phyloP scores from a whole-genome alignment of 2,329 filamentous ascomycete species.

The Sporothrix protearum region DNA sequence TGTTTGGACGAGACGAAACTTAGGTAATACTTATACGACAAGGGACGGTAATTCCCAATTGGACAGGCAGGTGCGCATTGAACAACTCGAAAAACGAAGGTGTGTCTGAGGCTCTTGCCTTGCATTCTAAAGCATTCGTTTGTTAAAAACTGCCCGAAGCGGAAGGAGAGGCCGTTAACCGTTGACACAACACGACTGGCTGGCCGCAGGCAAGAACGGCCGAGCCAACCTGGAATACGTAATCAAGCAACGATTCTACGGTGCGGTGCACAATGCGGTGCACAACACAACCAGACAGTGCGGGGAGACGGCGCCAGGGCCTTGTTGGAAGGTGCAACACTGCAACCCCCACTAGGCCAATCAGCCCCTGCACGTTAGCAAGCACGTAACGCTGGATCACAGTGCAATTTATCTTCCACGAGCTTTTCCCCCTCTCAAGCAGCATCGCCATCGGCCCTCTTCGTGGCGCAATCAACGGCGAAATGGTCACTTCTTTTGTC shows the following conservation, averaged over 20 bases:
- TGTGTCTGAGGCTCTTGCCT: neutral
- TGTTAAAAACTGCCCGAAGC: neutral
- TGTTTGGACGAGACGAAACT: slow-evolving; percentile 6
- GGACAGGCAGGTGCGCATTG: neutral
- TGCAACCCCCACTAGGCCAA: slow-evolving; percentile 19
- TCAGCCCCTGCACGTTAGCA: slow-evolving; percentile 25
- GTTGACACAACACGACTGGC: neutral
- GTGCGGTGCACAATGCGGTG: neutral
- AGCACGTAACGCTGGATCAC: slow-evolving; percentile 20
- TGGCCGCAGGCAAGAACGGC: neutral
- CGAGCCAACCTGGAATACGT: neutral
- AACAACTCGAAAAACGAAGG: neutral
- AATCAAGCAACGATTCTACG: neutral
- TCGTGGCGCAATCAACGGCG: slow-evolving; percentile 22
- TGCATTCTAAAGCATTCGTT: neutral
- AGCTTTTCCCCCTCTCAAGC: neutral
- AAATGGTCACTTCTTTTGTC: neutral
- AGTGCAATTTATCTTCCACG: neutral
- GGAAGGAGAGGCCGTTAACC: neutral
- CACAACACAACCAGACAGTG: slow-evolving; percentile 2
- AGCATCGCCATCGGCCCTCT: slow-evolving; percentile 22
- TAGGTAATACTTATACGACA: neutral
- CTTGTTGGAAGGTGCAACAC: neutral
- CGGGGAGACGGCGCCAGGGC: neutral
- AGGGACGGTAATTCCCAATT: neutral